A percentile compares a stretch with the other conserved stretches of the same genome.
Evolutionary conservation across 805 yeast genomes (phyloP).

Genomic region (Ogataea neopini): DNA sequence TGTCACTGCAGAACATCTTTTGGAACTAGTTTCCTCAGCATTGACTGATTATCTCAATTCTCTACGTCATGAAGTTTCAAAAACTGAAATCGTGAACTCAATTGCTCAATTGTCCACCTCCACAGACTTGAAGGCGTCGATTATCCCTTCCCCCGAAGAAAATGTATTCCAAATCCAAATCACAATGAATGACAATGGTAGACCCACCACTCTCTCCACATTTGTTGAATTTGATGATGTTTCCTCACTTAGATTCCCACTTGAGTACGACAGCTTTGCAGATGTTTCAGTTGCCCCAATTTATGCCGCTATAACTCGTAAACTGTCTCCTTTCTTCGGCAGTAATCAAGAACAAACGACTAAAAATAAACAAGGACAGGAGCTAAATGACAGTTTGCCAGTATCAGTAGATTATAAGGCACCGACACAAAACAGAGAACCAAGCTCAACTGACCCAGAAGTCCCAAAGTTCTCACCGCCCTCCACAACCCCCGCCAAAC

Average conservation of each 20-base stretch:
- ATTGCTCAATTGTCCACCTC: background rate
- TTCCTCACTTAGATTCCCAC: constrained; percentile 1
- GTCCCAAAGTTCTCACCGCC: background rate
- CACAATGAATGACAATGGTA: background rate
- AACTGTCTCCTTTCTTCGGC: constrained; percentile 7
- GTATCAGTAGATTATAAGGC: background rate
- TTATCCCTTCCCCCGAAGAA: background rate
- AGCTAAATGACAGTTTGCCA: background rate
- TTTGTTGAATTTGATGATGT: background rate
- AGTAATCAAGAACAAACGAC: background rate
- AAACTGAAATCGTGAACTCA: background rate
- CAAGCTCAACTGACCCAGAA: background rate
- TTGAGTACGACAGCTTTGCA: background rate
- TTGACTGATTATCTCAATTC: constrained; percentile 11
- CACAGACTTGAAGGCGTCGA: background rate
- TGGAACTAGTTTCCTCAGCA: constrained; percentile 12
- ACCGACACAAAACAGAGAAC: background rate
- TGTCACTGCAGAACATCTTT: background rate
- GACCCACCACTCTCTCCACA: constrained; percentile 5
- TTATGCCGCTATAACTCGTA: background rate
- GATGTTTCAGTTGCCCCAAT: background rate
- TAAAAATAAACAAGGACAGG: background rate
- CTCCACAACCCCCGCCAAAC: constrained; percentile 12
- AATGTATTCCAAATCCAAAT: background rate
- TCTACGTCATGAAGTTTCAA: constrained; percentile 2